Evolutionary conservation across 139 green algal species (phyloP).

Genomic region (Gonium pectorale): DNA sequence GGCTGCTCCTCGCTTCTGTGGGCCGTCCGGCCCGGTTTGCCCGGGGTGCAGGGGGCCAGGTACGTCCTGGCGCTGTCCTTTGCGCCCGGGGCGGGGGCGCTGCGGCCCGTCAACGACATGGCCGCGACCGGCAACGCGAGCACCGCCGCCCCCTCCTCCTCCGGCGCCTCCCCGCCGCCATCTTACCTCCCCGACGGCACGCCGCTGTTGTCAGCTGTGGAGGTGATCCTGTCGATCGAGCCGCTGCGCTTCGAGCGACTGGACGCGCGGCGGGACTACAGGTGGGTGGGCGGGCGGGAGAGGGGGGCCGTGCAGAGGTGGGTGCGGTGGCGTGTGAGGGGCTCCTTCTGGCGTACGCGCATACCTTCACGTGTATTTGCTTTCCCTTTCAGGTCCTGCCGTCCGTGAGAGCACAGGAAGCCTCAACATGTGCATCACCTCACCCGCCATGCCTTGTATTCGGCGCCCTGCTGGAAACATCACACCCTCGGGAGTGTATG

Average conservation of each 20-base stretch:
- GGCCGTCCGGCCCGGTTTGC: background rate
- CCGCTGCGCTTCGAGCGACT: background rate
- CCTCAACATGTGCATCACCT: no score
- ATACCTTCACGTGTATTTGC: no score
- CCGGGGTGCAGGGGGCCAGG: background rate
- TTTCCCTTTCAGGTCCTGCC: no score
- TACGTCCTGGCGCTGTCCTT: background rate
- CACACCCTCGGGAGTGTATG: no score
- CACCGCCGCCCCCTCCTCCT: no score
- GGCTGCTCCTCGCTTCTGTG: background rate
- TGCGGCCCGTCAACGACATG: background rate
- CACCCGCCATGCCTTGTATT: no score
- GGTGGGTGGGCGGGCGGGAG: background rate
- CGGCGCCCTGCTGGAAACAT: no score
- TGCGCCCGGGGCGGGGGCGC: background rate
- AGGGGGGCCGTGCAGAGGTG: background rate
- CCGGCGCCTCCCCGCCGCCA: no score
- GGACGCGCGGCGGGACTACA: constrained; percentile 13
- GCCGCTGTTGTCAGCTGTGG: background rate
- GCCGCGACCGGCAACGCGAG: background rate
- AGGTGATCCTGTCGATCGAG: constrained; percentile 5
- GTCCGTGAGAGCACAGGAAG: no score
- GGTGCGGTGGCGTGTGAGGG: background rate
- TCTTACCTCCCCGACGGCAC: no score
- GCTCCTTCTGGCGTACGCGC: no score